A percentile compares a stretch with the other conserved stretches of the same genome.
Evolutionary conservation across 2,329 filamentous ascomycete genomes (phyloP).

Genomic region (Fusarium beomiforme): DNA sequence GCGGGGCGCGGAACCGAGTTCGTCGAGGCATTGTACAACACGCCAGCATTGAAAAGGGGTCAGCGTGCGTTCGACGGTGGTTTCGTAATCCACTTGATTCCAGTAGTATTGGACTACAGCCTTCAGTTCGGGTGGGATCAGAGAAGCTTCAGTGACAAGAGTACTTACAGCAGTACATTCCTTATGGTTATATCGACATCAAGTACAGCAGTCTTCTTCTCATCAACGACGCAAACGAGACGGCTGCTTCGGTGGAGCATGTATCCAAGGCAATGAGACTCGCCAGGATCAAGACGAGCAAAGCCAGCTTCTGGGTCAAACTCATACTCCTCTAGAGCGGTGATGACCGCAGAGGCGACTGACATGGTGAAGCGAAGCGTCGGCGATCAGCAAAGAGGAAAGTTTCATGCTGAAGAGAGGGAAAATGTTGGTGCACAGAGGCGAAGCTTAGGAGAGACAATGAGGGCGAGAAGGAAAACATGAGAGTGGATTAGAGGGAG

Average conservation of each 20-base stretch:
- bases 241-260: neutral
- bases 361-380: neutral
- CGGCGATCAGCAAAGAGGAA: no score
- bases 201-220: neutral
- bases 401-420: no score
- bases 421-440: no score
- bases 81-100: neutral
- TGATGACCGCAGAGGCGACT: fast-evolving
- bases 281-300: neutral
- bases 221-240: neutral
- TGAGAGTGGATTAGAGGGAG: no score
- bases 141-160: no score
- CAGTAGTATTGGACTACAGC: neutral
- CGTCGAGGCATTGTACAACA: fast-evolving
- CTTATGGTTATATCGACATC: fast-evolving
- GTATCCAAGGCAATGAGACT: neutral
- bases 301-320: neutral
- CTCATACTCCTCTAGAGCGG: neutral
- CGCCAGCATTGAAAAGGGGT: neutral
- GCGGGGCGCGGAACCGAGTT: neutral
- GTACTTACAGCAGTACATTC: fast-evolving
- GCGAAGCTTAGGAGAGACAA: no score
- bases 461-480: no score
- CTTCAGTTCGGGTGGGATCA: neutral
- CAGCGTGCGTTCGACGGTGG: neutral